Percentiles rank a stretch among this genome's conserved stretches.
These are phyloP conservation scores for Vicia sativa DNA, from an alignment of 306 rosid species.

Conservation along the genomic window DNA sequence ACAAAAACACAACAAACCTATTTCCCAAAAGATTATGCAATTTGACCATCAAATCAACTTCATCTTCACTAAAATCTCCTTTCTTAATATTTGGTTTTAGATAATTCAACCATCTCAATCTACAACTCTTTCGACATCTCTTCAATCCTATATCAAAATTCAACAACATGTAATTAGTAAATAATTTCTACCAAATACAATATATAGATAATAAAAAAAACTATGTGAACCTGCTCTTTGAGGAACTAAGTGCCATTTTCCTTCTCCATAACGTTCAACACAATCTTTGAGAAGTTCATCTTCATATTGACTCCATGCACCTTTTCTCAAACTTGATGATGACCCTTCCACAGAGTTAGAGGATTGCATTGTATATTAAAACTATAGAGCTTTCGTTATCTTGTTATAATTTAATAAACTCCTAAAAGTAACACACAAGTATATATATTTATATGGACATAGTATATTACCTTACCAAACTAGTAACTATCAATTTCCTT, in stretches of 20 bases:
- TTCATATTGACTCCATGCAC: background rate
- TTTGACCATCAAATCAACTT: too few relatives aligned
- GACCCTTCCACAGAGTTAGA: background rate
- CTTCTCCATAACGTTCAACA: too few relatives aligned
- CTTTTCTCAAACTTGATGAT: background rate
- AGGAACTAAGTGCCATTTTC: too few relatives aligned
- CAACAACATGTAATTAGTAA: too few relatives aligned
- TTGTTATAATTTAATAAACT: background rate
- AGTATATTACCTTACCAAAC: background rate
- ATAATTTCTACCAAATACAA: background rate
- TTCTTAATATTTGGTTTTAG: too few relatives aligned
- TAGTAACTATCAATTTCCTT: background rate
- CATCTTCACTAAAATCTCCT: too few relatives aligned
- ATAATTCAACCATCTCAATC: too few relatives aligned
- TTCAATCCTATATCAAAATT: constrained; percentile 21
- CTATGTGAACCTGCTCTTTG: too few relatives aligned
- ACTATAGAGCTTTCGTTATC: too few relatives aligned
- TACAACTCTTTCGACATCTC: too few relatives aligned
- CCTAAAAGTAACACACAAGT: background rate
- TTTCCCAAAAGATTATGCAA: too few relatives aligned
- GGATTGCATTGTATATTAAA: background rate
- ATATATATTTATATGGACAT: background rate
- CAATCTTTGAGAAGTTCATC: constrained; percentile 3
- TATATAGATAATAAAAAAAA: background rate
- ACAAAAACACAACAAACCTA: too few relatives aligned